phyloP scores from a whole-genome alignment of 176 grass and related monocot species.

The Oryza meyeriana region DNA sequence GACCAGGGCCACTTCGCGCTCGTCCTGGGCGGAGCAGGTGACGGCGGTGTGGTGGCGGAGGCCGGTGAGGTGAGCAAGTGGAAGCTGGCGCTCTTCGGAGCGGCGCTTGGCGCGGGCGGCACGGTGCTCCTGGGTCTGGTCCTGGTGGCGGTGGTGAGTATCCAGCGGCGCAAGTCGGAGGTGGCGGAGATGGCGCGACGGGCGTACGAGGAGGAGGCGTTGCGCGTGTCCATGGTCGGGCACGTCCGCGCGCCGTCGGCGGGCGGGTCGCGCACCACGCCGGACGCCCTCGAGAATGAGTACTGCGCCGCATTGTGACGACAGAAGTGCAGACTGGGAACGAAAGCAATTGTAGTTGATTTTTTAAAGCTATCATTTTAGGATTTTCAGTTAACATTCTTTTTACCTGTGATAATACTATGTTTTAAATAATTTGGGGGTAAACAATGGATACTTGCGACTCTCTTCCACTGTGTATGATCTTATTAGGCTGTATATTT shows the following conservation, averaged over 20 bases:
- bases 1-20: slow-evolving; percentile 86
- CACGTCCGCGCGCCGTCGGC: slow-evolving; percentile 88
- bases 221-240: slow-evolving; percentile 88
- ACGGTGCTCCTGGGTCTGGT: slow-evolving; percentile 70
- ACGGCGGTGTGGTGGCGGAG: not conserved
- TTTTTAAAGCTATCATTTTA: not conserved
- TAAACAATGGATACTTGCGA: not conserved
- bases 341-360: not conserved
- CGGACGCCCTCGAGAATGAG: slow-evolving; percentile 55
- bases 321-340: not conserved
- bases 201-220: slow-evolving; percentile 86
- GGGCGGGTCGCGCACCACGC: slow-evolving; percentile 64
- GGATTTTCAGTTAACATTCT: slow-evolving; percentile 33
- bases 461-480: not conserved
- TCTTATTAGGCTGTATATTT: not conserved
- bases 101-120: slow-evolving; percentile 55
- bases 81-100: slow-evolving; percentile 81
- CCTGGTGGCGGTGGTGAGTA: slow-evolving; percentile 58
- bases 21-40: slow-evolving; percentile 33
- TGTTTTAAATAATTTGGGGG: not conserved
- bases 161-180: slow-evolving; percentile 56
- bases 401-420: slow-evolving; percentile 12
- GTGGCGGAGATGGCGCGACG: slow-evolving; percentile 78
- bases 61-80: slow-evolving; percentile 56
- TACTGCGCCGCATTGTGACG: slow-evolving; percentile 45